A percentile compares a stretch with the other conserved stretches of the same genome.
Evolutionary conservation across 371 early-diverging fungal species (phyloP).

Genomic region (Smittium mucronatum): DNA sequence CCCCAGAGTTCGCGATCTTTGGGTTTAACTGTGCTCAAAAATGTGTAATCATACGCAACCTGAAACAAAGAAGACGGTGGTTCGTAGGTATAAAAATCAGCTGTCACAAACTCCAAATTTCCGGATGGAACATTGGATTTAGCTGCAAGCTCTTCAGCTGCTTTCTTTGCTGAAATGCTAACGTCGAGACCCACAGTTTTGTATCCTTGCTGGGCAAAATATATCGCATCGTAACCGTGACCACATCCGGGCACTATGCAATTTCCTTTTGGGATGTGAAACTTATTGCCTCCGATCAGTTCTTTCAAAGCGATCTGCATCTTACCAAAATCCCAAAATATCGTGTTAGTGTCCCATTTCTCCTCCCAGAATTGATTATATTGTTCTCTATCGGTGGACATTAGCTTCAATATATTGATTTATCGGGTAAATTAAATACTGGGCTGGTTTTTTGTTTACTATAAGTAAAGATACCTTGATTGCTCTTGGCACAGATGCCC

Average conservation of each 20-base stretch:
- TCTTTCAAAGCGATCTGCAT: constrained; percentile 49
- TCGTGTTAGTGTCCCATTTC: constrained; percentile 39
- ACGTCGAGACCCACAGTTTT: constrained; percentile 57
- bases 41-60: constrained; percentile 79
- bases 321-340: constrained; percentile 49
- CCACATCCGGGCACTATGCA: constrained; percentile 81
- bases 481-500: no score
- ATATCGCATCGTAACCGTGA: constrained; percentile 62
- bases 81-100: constrained; percentile 60
- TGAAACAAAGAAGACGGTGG: constrained; percentile 43
- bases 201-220: constrained; percentile 41
- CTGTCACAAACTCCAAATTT: constrained; percentile 40
- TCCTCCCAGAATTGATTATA: constrained; percentile 11
- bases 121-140: constrained; percentile 28
- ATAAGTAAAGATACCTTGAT: no score
- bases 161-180: constrained; percentile 48
- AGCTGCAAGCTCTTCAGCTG: constrained; percentile 35
- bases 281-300: constrained; percentile 39
- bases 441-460: no score
- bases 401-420: no score
- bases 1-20: constrained; percentile 56
- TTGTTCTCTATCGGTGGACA: no score
- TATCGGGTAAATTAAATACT: no score
- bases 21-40: constrained; percentile 73
- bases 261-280: constrained; percentile 37